Percentiles rank a stretch among this genome's conserved stretches.
phyloP scores from a whole-genome alignment of 805 yeast species.

The Saccharomycopsis vini region DNA sequence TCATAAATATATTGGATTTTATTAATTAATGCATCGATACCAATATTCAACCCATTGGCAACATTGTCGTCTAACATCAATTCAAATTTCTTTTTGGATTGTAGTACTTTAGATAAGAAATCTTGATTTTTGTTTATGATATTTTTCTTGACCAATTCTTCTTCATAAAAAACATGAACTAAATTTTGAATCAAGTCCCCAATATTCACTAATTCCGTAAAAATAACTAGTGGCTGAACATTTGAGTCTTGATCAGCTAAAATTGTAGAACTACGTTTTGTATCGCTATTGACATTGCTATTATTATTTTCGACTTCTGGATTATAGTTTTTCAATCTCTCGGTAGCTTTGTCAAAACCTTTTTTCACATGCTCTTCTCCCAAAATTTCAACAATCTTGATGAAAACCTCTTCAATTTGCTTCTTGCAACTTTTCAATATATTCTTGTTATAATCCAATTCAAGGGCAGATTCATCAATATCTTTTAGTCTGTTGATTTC shows the following conservation, averaged over 20 bases:
- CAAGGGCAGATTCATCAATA: conserved; percentile 27
- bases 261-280: background rate
- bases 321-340: conserved; percentile 59
- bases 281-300: conserved; percentile 1
- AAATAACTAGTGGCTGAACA: conserved; percentile 79
- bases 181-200: conserved; percentile 91
- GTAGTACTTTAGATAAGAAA: conserved; percentile 67
- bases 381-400: conserved; percentile 50
- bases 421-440: conserved; percentile 28
- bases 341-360: conserved; percentile 78
- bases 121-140: conserved; percentile 67
- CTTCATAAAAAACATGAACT: conserved; percentile 83
- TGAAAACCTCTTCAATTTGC: conserved; percentile 58
- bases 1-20: conserved; percentile 61
- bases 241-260: conserved; percentile 24
- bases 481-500: conserved; percentile 10
- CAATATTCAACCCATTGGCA: conserved; percentile 88
- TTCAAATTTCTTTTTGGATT: conserved; percentile 75
- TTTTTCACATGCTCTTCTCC: conserved; percentile 69
- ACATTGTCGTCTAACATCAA: conserved; percentile 76
- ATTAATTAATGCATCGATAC: conserved; percentile 78
- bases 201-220: conserved; percentile 83
- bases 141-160: conserved; percentile 51
- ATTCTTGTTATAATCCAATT: conserved; percentile 25
- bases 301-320: conserved; percentile 34